Base-by-base conservation (phyloP, 257 asterid genomes). In the Scutellaria baicalensis region DNA sequence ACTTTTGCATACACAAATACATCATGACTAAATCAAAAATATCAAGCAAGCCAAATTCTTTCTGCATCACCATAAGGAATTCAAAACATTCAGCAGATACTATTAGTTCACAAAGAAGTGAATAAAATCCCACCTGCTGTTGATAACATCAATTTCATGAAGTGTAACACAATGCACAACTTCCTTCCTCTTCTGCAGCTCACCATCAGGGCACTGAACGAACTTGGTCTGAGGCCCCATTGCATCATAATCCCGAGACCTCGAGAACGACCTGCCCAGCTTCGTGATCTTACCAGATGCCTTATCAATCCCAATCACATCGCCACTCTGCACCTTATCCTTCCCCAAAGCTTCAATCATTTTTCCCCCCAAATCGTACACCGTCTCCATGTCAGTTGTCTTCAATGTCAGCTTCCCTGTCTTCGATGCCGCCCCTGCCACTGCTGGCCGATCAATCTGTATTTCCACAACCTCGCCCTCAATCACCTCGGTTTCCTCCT, bases 121-220 rank as follows among this genome's bases (percentile, higher is more conserved):
- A 9, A 31, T 6, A n/a, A 16, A 43, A 11, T 2, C 11, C 35
- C 71, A 86, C 97, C 96, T 88, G 96, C 93, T 88, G 83, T 90
- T 90, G 77, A 93, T 90, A 31, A 93, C 98, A 77, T 93, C 97
- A 5, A 88, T 93, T 82, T 93, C 97, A 36, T 93, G 98, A 38
- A 93, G 93, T 0, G 90, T 88, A 8, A 90, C 95, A 7, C 96
- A 93, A 83, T 93, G 98, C 80, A 93, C 94, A 49, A 93, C 88
- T 77, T 93, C 98, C 84, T 90, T 93, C 83, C 98, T 74, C 90
- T 90, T 93, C 87, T 93, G 97, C 83, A 93, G 71, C 83, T 93
- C 98, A n/a, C 97, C 97, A 51, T 90, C 97, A 0, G 97, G 98
- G 77, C 97, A 93, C 79, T 93, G 95, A 78, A 93, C 97, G 47